A percentile compares a stretch with the other conserved stretches of the same genome.
Conservation (phyloP, 208 protist genomes). For the Kentomonas sorsogonicus region DNA sequence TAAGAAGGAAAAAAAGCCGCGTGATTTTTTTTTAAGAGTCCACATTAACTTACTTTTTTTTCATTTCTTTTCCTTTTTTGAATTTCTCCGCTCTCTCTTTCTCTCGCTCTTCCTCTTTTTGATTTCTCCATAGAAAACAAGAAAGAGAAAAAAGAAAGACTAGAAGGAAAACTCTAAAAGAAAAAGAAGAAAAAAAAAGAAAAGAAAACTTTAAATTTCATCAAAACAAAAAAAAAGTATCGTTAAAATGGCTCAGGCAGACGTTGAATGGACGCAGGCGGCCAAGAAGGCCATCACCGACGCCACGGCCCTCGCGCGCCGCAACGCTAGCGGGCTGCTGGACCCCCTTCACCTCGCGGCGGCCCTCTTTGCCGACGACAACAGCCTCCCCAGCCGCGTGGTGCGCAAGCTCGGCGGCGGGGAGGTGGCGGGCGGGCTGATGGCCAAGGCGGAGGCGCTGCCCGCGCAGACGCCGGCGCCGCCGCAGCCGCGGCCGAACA, state of each 20-base stretch:
- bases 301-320: constrained; percentile 40
- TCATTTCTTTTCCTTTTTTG: background rate
- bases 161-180: constrained; percentile 14
- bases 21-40: background rate
- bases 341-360: constrained; percentile 59
- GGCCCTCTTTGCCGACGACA: constrained; percentile 52
- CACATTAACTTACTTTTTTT: constrained; percentile 5
- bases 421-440: constrained; percentile 45
- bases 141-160: constrained; percentile 8
- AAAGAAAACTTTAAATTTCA: constrained; percentile 10
- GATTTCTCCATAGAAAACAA: constrained; percentile 10
- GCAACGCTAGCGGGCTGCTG: constrained; percentile 54
- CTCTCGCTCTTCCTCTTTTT: constrained; percentile 15
- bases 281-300: constrained; percentile 37
- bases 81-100: constrained; percentile 10
- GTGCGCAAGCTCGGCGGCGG: constrained; percentile 51
- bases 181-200: constrained; percentile 9
- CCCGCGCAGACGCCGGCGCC: constrained; percentile 63
- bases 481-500: constrained; percentile 53
- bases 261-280: constrained; percentile 64
- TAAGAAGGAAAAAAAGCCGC: background rate
- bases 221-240: constrained; percentile 3
- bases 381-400: constrained; percentile 55
- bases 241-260: constrained; percentile 22
- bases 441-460: constrained; percentile 31